A percentile compares a stretch with the other conserved stretches of the same genome.
These are phyloP conservation scores for Clohesyomyces aquaticus DNA, from an alignment of 495 filamentous ascomycete genomes.

Conservation along the genomic window DNA sequence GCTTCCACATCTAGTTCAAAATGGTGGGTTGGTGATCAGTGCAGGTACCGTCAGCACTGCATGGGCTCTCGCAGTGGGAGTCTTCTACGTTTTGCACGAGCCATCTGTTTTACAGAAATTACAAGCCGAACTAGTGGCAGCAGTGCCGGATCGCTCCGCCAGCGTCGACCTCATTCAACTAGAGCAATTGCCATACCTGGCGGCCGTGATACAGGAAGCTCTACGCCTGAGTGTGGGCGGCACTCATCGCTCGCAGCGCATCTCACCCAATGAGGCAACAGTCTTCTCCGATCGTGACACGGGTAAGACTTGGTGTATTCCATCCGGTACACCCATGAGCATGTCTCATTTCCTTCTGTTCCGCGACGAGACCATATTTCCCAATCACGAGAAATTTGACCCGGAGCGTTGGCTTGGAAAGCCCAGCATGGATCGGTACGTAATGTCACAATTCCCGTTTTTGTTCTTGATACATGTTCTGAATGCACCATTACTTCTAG, in stretches of 20 bases:
- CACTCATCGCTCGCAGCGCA: background rate
- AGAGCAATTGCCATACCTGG: slow-evolving; percentile 1
- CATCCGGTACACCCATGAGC: slow-evolving; percentile 1
- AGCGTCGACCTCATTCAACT: background rate
- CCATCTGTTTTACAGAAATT: background rate
- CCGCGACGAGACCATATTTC: background rate
- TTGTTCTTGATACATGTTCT: too few relatives aligned
- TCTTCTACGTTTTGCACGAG: background rate
- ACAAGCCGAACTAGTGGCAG: background rate
- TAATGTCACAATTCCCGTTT: too few relatives aligned
- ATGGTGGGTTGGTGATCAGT: slow-evolving; percentile 1
- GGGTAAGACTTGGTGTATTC: background rate
- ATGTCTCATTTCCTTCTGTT: background rate
- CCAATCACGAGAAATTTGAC: background rate
- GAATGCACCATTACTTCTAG: too few relatives aligned
- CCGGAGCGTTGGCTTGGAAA: background rate
- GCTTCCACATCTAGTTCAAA: background rate
- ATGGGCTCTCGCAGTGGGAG: background rate
- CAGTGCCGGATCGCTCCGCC: background rate
- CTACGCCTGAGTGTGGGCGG: background rate
- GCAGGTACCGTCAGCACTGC: background rate
- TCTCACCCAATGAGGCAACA: background rate
- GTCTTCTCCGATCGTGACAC: background rate
- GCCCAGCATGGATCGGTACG: background rate
- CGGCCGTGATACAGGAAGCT: background rate